Percentiles rank a stretch among this genome's conserved stretches.
Conservation (phyloP, 2,329 filamentous ascomycete genomes). For the Pseudogymnoascus sp. region DNA sequence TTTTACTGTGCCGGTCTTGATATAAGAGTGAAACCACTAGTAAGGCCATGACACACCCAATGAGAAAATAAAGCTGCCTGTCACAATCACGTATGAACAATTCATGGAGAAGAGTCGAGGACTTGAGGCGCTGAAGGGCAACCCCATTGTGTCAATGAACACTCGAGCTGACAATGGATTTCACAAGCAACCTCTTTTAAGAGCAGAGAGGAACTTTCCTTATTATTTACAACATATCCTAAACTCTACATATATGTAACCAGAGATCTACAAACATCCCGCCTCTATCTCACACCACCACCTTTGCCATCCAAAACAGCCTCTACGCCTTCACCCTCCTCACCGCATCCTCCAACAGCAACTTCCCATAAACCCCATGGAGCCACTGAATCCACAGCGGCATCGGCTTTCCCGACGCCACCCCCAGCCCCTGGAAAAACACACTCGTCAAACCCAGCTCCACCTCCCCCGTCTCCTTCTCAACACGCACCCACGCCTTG, state of each 20-base stretch:
- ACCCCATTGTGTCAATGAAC: background rate
- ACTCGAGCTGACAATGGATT: background rate
- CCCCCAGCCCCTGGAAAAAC: constrained; percentile 48
- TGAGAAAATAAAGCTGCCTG: background rate
- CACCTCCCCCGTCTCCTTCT: constrained; percentile 51
- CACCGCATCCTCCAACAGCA: constrained; percentile 46
- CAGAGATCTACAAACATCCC: background rate
- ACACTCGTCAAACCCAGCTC: constrained; percentile 56
- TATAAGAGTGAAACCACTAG: too few relatives aligned
- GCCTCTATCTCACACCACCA: background rate
- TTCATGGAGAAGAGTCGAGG: background rate
- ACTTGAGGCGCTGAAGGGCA: background rate
- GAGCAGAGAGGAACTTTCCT: background rate
- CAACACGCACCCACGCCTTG: constrained; percentile 52
- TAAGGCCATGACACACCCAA: too few relatives aligned
- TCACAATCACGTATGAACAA: background rate
- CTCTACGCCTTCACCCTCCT: constrained; percentile 24
- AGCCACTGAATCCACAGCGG: constrained; percentile 38
- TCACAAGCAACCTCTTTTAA: background rate
- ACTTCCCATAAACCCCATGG: constrained; percentile 47
- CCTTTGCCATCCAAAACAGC: background rate
- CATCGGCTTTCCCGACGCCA: constrained; percentile 36
- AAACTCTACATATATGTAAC: background rate
- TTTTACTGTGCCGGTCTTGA: too few relatives aligned
- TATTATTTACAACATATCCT: background rate